Percentiles rank a stretch among this genome's conserved stretches.
Evolutionary conservation across 2,329 filamentous ascomycete species (phyloP).

Genomic region (Hortaea werneckii): DNA sequence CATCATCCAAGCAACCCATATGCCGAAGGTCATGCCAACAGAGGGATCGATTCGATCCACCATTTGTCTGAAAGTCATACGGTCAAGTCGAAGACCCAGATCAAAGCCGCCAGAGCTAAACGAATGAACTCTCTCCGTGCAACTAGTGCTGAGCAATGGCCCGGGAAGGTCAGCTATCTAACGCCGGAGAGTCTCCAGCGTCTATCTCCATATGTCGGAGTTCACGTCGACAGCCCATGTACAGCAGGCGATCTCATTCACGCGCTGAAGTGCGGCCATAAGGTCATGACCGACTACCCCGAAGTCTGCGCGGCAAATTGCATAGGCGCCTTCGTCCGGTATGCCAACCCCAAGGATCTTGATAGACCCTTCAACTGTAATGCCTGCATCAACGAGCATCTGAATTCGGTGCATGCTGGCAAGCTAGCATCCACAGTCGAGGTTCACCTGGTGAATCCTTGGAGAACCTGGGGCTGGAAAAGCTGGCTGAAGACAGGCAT

Average conservation of each 20-base stretch:
- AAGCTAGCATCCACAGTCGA: neutral
- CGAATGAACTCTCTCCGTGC: neutral
- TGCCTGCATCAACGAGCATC: neutral
- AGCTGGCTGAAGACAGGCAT: neutral
- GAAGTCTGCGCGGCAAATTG: constrained; percentile 1
- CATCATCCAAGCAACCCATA: neutral
- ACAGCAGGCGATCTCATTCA: constrained; percentile 1
- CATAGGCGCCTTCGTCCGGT: neutral
- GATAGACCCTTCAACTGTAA: neutral
- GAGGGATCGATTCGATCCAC: neutral
- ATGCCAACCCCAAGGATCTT: neutral
- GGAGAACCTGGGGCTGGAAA: neutral
- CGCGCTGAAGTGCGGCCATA: neutral
- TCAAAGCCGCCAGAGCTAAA: neutral
- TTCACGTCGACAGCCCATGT: neutral
- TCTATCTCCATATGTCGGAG: neutral
- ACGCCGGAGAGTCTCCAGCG: neutral
- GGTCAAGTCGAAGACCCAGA: neutral
- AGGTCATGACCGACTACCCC: neutral
- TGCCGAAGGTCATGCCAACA: neutral
- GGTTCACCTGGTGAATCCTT: neutral
- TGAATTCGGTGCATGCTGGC: neutral
- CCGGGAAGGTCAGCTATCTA: neutral
- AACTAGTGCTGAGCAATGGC: neutral
- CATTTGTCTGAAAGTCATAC: neutral